phyloP scores from a whole-genome alignment of 768 basidiomycete genomes.

The Paxillus involutus region DNA sequence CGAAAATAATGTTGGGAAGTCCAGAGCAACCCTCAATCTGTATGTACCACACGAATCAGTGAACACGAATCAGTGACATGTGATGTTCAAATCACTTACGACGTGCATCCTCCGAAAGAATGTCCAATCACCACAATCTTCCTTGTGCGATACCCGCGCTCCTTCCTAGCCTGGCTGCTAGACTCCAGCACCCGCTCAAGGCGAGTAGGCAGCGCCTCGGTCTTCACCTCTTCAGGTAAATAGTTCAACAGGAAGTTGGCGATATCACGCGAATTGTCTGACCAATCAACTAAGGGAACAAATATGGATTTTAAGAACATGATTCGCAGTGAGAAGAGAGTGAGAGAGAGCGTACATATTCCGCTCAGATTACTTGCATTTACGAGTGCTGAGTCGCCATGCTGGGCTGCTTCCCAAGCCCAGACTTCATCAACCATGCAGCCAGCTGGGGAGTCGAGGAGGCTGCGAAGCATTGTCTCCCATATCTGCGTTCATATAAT shows the following conservation, averaged over 20 bases:
- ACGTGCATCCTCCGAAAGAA: constrained; percentile 79
- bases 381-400: constrained; percentile 79
- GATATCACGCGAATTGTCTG: constrained; percentile 75
- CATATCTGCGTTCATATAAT: constrained; percentile 55
- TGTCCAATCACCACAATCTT: constrained; percentile 76
- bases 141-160: constrained; percentile 49
- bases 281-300: constrained; percentile 63
- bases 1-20: constrained; percentile 65
- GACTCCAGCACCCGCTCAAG: constrained; percentile 47
- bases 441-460: constrained; percentile 47
- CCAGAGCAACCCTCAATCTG: constrained; percentile 66
- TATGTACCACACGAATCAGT: constrained; percentile 24
- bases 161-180: constrained; percentile 42
- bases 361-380: constrained; percentile 58
- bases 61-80: neutral
- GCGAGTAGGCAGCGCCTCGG: constrained; percentile 47
- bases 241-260: constrained; percentile 71
- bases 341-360: constrained; percentile 47
- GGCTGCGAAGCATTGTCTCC: constrained; percentile 61
- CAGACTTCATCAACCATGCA: constrained; percentile 68
- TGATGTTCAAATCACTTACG: constrained; percentile 44
- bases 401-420: constrained; percentile 81
- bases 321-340: neutral
- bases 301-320: neutral
- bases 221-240: constrained; percentile 46